Evolutionary conservation across 345 rosid genomes (phyloP), one percentile per base, ranked within the genome.

Genomic region (Acer campestre): DNA sequence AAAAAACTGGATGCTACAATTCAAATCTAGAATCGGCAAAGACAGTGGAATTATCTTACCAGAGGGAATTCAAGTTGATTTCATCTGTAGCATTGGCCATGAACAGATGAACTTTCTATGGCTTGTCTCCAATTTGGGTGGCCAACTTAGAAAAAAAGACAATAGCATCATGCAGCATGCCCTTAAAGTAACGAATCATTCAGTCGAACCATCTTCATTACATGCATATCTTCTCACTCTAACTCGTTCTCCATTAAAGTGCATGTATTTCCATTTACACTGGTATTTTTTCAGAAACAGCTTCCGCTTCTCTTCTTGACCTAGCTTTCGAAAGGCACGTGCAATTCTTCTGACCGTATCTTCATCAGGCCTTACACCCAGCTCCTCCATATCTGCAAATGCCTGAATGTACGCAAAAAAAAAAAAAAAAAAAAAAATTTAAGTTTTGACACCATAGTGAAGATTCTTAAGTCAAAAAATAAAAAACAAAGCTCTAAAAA

Each of bases 341-440:
- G 90, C 94, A 59, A 95, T 82, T 87, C 88, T 93, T 79, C 80
- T 83, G 2, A 83, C 83, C 0, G 97, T 86, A 76, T 93, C 91
- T 85, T 93, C 96, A 20, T 95, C 97, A 56, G 94, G 98, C 78
- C 81, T 88, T 68, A 93, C 92, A 7, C 91, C 84, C 78, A 95
- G 80, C 85, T 93, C 98, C 82, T 95, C 98, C 98, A 95, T 92
- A 78, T 95, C 98, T 8, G 92, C 93, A 86, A 95, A 95, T 16
- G 92, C 92, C 99, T 94, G 69, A 10, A 73, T 40, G 75, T 58
- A 11, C 63, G n/a, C 44, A 73, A 42, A 81, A 25, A 16, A 11
- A 64, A 75, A 35, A n/a, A n/a, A n/a, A n/a, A n/a, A n/a, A n/a
- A n/a, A n/a, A n/a, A n/a, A n/a, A n/a, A n/a, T n/a, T n/a, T n/a